These are phyloP conservation scores for Monoraphidium neglectum DNA, from an alignment of 139 green algal species.

Conservation along the genomic window DNA sequence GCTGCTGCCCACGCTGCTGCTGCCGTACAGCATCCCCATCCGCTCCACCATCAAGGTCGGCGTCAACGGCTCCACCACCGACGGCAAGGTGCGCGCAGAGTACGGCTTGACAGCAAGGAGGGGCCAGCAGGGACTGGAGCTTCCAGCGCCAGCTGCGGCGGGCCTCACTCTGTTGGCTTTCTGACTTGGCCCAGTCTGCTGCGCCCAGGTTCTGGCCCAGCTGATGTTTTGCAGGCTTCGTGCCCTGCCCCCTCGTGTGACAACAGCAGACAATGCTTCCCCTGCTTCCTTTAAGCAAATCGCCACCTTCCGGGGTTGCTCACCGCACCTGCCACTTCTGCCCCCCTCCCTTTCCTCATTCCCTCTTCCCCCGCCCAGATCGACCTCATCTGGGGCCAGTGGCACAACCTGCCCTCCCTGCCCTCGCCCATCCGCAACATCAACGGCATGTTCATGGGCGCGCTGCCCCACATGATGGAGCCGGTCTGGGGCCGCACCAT, in stretches of 20 bases:
- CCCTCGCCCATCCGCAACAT: conserved; percentile 16
- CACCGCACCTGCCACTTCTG: not conserved
- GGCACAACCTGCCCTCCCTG: conserved; percentile 28
- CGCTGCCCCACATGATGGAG: conserved; percentile 28
- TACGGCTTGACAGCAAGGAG: not conserved
- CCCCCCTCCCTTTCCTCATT: no score
- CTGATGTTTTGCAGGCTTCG: no score
- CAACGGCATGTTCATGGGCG: conserved; percentile 13
- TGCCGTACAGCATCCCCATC: conserved; percentile 16
- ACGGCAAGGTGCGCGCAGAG: conserved; percentile 15
- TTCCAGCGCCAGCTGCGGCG: no score
- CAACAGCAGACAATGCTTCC: no score
- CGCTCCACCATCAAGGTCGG: conserved; percentile 20
- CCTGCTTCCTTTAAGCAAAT: no score
- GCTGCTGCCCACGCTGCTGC: conserved; percentile 23
- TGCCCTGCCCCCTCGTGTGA: no score
- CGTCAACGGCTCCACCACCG: conserved; percentile 15
- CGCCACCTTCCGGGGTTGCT: not conserved
- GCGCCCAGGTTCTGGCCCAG: no score
- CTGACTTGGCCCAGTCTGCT: no score
- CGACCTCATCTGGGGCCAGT: conserved; percentile 21
- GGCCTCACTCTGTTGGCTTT: no score
- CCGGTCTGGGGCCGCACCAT: conserved; percentile 18
- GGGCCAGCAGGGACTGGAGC: no score
- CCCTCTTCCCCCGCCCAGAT: conserved; percentile 9